A percentile compares a stretch with the other conserved stretches of the same genome.
These are phyloP conservation scores for Fraxinus quadrangulata DNA, from an alignment of 257 asterid genomes.

Conservation along the genomic window DNA sequence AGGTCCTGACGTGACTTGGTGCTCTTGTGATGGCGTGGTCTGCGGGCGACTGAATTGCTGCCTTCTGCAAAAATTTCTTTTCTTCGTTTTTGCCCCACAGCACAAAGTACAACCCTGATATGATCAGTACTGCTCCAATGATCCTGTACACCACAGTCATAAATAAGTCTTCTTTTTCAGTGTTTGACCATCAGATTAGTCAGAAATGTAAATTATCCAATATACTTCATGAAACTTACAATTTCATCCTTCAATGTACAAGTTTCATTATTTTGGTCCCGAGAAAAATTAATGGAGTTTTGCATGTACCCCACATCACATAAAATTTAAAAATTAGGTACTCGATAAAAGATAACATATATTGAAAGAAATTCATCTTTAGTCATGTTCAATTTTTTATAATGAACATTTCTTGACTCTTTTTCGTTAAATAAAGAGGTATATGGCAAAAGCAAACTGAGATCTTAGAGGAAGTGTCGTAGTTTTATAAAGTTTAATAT, in stretches of 20 bases:
- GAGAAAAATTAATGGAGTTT: neutral
- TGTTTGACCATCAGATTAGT: neutral
- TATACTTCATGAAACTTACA: neutral
- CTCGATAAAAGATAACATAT: too few relatives aligned
- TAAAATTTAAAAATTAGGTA: too few relatives aligned
- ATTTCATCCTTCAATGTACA: neutral
- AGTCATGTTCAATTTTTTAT: too few relatives aligned
- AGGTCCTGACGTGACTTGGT: conserved; percentile 57
- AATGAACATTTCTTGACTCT: too few relatives aligned
- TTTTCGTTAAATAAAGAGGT: too few relatives aligned
- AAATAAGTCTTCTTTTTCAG: neutral
- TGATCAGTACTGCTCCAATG: conserved; percentile 83
- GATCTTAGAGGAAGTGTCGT: too few relatives aligned
- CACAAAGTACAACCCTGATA: conserved; percentile 80
- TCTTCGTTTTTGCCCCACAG: conserved; percentile 96
- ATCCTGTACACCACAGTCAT: conserved; percentile 50
- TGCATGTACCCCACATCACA: neutral
- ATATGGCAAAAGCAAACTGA: too few relatives aligned
- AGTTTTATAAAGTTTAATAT: too few relatives aligned
- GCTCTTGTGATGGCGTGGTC: conserved; percentile 54
- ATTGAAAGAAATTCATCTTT: too few relatives aligned
- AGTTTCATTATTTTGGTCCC: neutral
- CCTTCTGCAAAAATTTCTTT: conserved; percentile 52
- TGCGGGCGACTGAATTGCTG: conserved; percentile 53
- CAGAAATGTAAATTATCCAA: neutral